Evolutionary conservation across 2,329 filamentous ascomycete species (phyloP), one percentile per base, ranked within the genome.

Genomic region (Fonsecaea erecta): DNA sequence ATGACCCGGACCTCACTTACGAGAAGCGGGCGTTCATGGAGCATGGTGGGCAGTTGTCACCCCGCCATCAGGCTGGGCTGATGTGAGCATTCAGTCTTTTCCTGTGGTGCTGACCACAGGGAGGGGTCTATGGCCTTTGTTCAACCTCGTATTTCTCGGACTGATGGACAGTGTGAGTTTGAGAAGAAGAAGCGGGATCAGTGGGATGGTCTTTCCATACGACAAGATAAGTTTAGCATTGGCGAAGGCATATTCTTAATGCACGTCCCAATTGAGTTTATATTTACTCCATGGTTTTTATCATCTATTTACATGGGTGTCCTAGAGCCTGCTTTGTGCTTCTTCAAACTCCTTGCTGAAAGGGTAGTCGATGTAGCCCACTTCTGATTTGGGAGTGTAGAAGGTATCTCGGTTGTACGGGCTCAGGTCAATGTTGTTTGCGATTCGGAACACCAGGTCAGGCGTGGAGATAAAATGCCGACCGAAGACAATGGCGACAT

Each of bases 391-490:
- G 16, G 59, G 58, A 14, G 61, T 67, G 60, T 71, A 71, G 52
- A 71, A 71, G 14, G 26, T 60, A 6, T 18, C 26, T 35, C 67
- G 53, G 37, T 70, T 63, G 51, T 69, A 70, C 9, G 52, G 40
- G 12, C 55, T 55, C 8, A 71, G 30, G 14, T 56, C 53, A 6
- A 64, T 54, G 12, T 77, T 78, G 14, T 78, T 75, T 60, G 77
- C 76, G 59, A 84, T 67, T 56, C 81, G 71, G 66, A 80, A 73
- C 2, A 82, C 76, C 60, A 84, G 68, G 68, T 85, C 82, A 0
- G 82, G 83, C 60, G 82, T 83, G 53, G 79, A 81, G 5, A 80
- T 78, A 60, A 83, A 85, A 51, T 79, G 78, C 1, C 82, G 75
- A 0, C 82, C 82, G 59, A 80, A 83, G 1, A 82, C 63, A 28